Evolutionary conservation across 2,329 filamentous ascomycete species (phyloP).

Genomic region (Scleromitrula shiraiana): DNA sequence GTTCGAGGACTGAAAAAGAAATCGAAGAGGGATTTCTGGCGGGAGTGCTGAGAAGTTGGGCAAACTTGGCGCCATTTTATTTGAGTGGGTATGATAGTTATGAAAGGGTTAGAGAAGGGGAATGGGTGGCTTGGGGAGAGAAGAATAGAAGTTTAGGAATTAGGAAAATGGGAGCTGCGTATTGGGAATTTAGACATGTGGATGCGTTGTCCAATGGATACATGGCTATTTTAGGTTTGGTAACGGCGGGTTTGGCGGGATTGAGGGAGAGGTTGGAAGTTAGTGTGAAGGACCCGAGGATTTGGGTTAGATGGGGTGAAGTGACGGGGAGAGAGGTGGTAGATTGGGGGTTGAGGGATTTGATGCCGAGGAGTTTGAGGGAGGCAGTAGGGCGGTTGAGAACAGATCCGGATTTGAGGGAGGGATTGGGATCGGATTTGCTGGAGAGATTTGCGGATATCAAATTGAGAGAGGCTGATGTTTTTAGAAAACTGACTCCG

Average conservation of each 20-base stretch:
- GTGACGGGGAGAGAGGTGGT: constrained; percentile 36
- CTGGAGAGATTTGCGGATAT: constrained; percentile 47
- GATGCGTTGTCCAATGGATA: constrained; percentile 78
- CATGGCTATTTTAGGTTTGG: constrained; percentile 52
- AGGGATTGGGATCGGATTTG: constrained; percentile 39
- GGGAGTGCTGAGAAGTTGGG: not conserved
- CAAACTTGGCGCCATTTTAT: constrained; percentile 27
- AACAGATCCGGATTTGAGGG: constrained; percentile 38
- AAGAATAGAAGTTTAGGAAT: constrained; percentile 71
- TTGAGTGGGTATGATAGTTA: constrained; percentile 46
- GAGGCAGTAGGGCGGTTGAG: constrained; percentile 46
- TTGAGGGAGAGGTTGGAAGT: constrained; percentile 37
- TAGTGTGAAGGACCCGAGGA: constrained; percentile 41
- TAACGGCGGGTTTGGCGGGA: constrained; percentile 52
- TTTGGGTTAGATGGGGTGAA: constrained; percentile 44
- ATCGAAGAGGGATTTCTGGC: not conserved
- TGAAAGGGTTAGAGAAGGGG: constrained; percentile 55
- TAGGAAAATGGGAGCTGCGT: constrained; percentile 53
- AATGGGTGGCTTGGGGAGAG: constrained; percentile 70
- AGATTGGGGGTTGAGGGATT: constrained; percentile 44
- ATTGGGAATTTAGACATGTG: constrained; percentile 70
- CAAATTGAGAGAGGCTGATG: constrained; percentile 49
- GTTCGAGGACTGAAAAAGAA: not conserved
- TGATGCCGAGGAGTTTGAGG: constrained; percentile 45
- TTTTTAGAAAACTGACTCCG: constrained; percentile 32